Evolutionary conservation across 2,329 filamentous ascomycete genomes (phyloP), one percentile per base, ranked within the genome.

Genomic region (Aspergillus ustus): DNA sequence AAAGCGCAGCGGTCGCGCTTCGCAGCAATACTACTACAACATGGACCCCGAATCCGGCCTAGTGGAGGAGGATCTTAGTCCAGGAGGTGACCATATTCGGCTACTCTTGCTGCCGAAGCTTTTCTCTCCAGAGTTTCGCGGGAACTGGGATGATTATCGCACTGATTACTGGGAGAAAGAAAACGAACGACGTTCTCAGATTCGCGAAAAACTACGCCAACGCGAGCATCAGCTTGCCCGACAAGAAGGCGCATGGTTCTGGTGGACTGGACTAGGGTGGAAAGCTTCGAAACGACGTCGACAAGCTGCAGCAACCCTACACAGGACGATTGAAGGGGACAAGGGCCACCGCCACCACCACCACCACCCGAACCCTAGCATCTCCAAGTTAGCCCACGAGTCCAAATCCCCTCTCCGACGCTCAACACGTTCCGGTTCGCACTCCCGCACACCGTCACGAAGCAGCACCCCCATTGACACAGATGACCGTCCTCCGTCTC

Each of bases 101-200:
- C 84, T 99, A 1, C 82, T 98, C 19, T 83, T 99, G 7, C 85
- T 97, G 11, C 92, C 95, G 1, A 99, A 99, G 74, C 93, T 93
- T 0, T 99, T 99, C 73, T 96, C 92, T 6, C 90, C 95, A 0
- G 92, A 92, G 51, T 99, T 99, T 72, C 86, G 95, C 20, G 93
- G 98, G 75, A 96, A 97, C 67, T 99, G 95, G 95, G 95, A 99
- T 73, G 84, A 94, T 17, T 99, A 96, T 77, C 86, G 95, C 57
- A 89, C 90, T 37, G 93, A 97, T 63, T 99, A 97, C 78, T 99
- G 95, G 95, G 94, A 97, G 70, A 89, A 89, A 63, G 95, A 99
- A 76, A 99, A 99, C 73, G 92, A 96, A 75, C 89, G 94, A 2
- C 88, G 95, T 13, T 86, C 89, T 2, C 80, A 91, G 60, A 81